Evolutionary conservation across 257 asterid genomes (phyloP), one percentile per base, ranked within the genome.

Genomic region (Galeopsis tetrahit): DNA sequence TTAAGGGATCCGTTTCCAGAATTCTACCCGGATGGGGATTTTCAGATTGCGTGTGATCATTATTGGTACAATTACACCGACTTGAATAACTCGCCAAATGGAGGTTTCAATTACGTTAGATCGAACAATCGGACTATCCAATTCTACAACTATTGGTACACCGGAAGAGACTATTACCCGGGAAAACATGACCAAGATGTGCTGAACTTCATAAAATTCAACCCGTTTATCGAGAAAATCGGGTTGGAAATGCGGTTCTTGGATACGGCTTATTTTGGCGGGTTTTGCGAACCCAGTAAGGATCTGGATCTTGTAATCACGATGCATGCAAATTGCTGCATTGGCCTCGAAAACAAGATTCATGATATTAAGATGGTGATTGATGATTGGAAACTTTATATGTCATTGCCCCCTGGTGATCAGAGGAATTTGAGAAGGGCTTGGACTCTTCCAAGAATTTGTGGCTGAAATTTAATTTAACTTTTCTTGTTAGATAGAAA

Each of bases 291-390:
- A 40, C 85, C 88, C 4, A 80, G 83, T 0, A 70, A 83, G 56
- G 84, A 89, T 73, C 66, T 87, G 7, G 84, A 87, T 64, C 35
- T 33, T 40, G 93, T 78, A 1, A 46, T 84, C 58, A 89, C 96
- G 6, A 82, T 89, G 89, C 96, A 87, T 36, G 96, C 96, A 0
- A 89, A 89, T 63, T 89, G 96, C 71, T 87, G 96, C 57, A 35
- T 77, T 14, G 96, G 90, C 28, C 11, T 89, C 66, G 88, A 42
- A 0, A 79, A 79, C 65, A 89, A 89, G 83, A 74, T 87, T 44
- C 89, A 87, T 59, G 93, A 83, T 66, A 74, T 89, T 13, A 79
- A 63, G 10, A 76, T 83, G 73, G 71, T 78, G 67, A 72, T 89
- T 35, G 78, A 82, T 34, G 89, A 85, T 51, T 87, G 96, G 96